Conservation (phyloP, 2,329 filamentous ascomycete species). For the Diaporthe velutina region DNA sequence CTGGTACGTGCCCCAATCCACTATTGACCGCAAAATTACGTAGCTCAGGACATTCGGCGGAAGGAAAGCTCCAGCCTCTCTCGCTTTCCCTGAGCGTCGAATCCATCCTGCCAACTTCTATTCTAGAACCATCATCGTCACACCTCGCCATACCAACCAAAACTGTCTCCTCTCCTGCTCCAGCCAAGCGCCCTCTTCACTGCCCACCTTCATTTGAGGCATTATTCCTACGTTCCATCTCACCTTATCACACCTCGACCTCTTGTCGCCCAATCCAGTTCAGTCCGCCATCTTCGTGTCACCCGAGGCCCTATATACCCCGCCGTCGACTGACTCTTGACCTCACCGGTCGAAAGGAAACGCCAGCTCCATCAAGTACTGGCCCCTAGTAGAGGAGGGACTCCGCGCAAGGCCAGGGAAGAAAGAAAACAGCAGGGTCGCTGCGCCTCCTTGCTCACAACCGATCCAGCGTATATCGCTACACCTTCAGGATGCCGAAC, state of each 20-base stretch:
- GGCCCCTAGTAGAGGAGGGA: not conserved
- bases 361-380: not conserved
- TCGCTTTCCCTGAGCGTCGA: not conserved
- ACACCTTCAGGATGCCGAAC: slow-evolving; percentile 28
- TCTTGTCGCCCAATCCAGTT: not conserved
- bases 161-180: not conserved
- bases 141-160: not conserved
- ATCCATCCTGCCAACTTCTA: slow-evolving; percentile 23
- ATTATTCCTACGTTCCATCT: not conserved
- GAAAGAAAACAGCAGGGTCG: not conserved
- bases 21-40: slow-evolving; percentile 23
- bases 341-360: not conserved
- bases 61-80: slow-evolving; percentile 26
- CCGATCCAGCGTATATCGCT: not conserved
- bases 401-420: not conserved
- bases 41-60: slow-evolving; percentile 7
- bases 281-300: not conserved
- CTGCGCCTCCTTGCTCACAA: not conserved
- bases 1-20: not conserved
- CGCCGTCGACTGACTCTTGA: slow-evolving; percentile 19
- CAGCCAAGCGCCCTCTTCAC: not conserved
- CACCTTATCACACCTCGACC: not conserved
- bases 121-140: slow-evolving; percentile 31
- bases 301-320: slow-evolving; percentile 21
- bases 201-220: not conserved